Evolutionary conservation across 306 rosid species (phyloP).

Genomic region (Dicorynia guianensis): DNA sequence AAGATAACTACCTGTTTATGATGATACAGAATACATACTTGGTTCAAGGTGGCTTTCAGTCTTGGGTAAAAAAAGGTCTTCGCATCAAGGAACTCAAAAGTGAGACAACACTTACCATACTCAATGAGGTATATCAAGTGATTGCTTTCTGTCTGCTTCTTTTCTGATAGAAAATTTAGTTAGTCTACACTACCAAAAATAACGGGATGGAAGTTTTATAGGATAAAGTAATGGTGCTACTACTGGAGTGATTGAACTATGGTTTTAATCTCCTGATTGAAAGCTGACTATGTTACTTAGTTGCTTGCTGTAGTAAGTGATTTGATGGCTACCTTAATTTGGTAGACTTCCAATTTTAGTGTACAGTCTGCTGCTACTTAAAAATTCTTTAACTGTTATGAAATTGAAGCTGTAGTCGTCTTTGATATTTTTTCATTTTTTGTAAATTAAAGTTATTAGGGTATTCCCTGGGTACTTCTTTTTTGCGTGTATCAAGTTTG

Average conservation of each 20-base stretch:
- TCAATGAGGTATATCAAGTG: slow-evolving; percentile 72
- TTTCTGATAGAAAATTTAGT: slow-evolving; percentile 2
- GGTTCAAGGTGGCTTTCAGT: slow-evolving; percentile 90
- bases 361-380: background rate
- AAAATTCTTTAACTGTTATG: background rate
- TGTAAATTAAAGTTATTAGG: background rate
- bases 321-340: slow-evolving; percentile 30
- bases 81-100: slow-evolving; percentile 91
- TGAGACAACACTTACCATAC: slow-evolving; percentile 76
- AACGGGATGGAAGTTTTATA: slow-evolving; percentile 19
- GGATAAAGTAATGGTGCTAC: slow-evolving; percentile 3
- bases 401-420: background rate
- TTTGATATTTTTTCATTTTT: slow-evolving; percentile 16
- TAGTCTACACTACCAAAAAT: slow-evolving; percentile 34
- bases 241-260: slow-evolving; percentile 7
- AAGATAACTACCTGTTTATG: slow-evolving; percentile 18
- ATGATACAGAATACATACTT: slow-evolving; percentile 76
- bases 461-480: background rate
- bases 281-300: background rate
- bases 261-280: slow-evolving; percentile 7
- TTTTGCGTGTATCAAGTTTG: slow-evolving; percentile 1
- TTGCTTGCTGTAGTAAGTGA: background rate
- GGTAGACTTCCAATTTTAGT: slow-evolving; percentile 5
- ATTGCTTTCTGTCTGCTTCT: slow-evolving; percentile 21
- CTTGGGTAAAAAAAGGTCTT: slow-evolving; percentile 85